These are phyloP conservation scores for Claviceps sp. DNA, from an alignment of 2,329 filamentous ascomycete genomes.

Conservation along the genomic window DNA sequence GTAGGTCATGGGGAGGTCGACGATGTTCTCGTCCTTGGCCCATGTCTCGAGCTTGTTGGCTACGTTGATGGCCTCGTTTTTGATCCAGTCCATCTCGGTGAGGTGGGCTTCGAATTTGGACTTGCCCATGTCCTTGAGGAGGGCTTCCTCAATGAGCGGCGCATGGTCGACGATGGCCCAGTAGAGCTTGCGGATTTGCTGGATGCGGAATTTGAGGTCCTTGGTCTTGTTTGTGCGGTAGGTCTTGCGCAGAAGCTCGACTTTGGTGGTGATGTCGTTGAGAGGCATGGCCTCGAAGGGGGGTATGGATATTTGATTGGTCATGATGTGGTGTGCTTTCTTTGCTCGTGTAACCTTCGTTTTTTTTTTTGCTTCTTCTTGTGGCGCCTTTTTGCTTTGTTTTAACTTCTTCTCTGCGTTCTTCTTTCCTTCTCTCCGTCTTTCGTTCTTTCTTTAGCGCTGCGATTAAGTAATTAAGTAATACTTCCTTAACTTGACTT, in stretches of 20 bases:
- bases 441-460: too few relatives aligned
- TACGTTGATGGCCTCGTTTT: constrained; percentile 70
- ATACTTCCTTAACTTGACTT: too few relatives aligned
- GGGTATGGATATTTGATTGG: constrained; percentile 25
- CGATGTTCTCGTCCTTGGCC: constrained; percentile 66
- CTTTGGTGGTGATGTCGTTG: constrained; percentile 49
- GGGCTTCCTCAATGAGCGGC: constrained; percentile 58
- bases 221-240: constrained; percentile 74
- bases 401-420: too few relatives aligned
- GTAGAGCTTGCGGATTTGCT: constrained; percentile 86
- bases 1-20: constrained; percentile 56
- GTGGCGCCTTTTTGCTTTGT: too few relatives aligned
- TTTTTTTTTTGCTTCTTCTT: not conserved
- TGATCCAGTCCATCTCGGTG: constrained; percentile 63
- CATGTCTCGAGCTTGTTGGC: constrained; percentile 69
- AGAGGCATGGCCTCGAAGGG: constrained; percentile 48
- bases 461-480: too few relatives aligned
- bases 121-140: constrained; percentile 68
- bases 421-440: too few relatives aligned
- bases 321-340: constrained; percentile 19
- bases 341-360: not conserved
- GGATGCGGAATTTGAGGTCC: constrained; percentile 64
- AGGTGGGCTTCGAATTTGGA: constrained; percentile 59
- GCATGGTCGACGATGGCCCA: constrained; percentile 79
- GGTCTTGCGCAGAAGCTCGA: constrained; percentile 48